phyloP scores from a whole-genome alignment of 1,284 basidiomycete species.

The Papiliotrema nemorosa region DNA sequence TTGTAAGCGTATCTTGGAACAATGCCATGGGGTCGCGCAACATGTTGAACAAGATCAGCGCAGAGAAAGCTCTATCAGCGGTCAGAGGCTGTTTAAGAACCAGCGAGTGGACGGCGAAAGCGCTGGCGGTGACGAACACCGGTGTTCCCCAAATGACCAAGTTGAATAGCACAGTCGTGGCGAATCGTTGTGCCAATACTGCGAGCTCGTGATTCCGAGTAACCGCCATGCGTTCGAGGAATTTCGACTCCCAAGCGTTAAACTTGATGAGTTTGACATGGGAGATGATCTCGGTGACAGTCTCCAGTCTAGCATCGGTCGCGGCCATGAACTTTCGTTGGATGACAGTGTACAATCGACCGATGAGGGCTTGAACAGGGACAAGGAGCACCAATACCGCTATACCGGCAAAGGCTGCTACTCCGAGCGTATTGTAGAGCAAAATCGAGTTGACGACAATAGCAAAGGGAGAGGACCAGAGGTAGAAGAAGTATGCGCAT shows the following conservation, averaged over 20 bases:
- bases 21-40: constrained; percentile 45
- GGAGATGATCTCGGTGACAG: constrained; percentile 55
- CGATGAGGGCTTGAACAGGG: constrained; percentile 48
- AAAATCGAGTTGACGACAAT: constrained; percentile 52
- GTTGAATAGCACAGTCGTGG: constrained; percentile 47
- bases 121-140: constrained; percentile 52
- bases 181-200: constrained; percentile 49
- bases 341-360: constrained; percentile 50
- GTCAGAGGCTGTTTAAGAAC: constrained; percentile 38
- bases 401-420: constrained; percentile 52
- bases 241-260: constrained; percentile 53
- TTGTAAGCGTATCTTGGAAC: constrained; percentile 47
- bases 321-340: constrained; percentile 53
- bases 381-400: constrained; percentile 47
- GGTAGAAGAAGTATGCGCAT: constrained; percentile 46
- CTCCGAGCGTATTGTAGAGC: constrained; percentile 49
- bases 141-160: constrained; percentile 52
- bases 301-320: constrained; percentile 55
- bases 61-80: constrained; percentile 49
- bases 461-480: constrained; percentile 47
- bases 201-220: constrained; percentile 51
- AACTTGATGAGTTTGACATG: constrained; percentile 55
- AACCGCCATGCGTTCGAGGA: constrained; percentile 52
- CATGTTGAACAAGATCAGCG: constrained; percentile 56
- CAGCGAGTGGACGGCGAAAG: constrained; percentile 51